Base-by-base conservation (phyloP, 768 basidiomycete species). In the Psilocybe tampanensis region DNA sequence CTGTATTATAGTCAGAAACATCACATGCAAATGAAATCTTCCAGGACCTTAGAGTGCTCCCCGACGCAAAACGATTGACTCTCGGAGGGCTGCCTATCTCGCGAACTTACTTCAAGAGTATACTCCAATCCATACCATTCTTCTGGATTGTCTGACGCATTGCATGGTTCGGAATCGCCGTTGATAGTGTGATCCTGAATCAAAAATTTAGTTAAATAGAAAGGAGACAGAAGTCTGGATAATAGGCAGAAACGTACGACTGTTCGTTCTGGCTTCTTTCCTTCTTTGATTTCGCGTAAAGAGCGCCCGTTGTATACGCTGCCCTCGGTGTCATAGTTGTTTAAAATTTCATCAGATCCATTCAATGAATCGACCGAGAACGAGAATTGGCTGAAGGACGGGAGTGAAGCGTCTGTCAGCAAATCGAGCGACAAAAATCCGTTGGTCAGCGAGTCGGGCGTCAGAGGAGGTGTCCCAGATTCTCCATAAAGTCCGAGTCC, bases 61-160 rank as follows among this genome's bases (percentile, higher is more conserved):
- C 77, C 76, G 19, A 58, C 66, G 21, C 70, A 61, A 52, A 60
- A 54, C 13, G 68, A 61, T 43, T 68, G 66, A 22, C 67, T 44
- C 48, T 68, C 64, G 17, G 74, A 68, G 12, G 68, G 68, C 22
- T 67, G 66, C 33, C 72, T 70, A 52, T 78, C 75, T 42, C 72
- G 65, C 19, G 70, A 68, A 59, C 76, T 77, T 29, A 80, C 56
- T 64, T 76, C 74, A 8, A 80, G 66, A 3, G 74, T 74, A 59
- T 80, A 78, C 47, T 78, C 75, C 26, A 79, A 63, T 9, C 77
- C 77, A 39, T 71, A 73, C 79, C 79, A 79, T 60, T 76, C 78
- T 5, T 73, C 72, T 19, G 58, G 58, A 55, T 73, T 71, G 26
- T 61, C 60, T 17, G 23, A 9, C 19, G 29, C 17, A 44, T n/a